Conservation (phyloP, 768 basidiomycete genomes). For the Pisolithus orientalis region DNA sequence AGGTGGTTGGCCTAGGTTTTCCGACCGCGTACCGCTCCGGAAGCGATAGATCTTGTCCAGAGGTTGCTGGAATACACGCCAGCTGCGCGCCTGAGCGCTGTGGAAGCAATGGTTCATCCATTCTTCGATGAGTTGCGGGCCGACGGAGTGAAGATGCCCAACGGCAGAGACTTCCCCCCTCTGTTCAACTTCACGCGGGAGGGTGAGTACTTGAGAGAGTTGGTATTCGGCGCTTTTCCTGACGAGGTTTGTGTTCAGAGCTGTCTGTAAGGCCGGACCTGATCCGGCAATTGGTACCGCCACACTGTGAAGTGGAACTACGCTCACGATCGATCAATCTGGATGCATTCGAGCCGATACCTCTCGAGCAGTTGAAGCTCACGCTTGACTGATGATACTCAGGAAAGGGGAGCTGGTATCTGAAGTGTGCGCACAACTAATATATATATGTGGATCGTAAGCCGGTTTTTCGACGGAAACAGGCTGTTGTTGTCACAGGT, state of each 20-base stretch:
- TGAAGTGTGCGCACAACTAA: slow-evolving; percentile 31
- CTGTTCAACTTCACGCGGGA: slow-evolving; percentile 96
- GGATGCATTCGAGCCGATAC: slow-evolving; percentile 94
- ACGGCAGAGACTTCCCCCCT: slow-evolving; percentile 91
- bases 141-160: slow-evolving; percentile 92
- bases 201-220: slow-evolving; percentile 47
- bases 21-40: slow-evolving; percentile 91
- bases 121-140: slow-evolving; percentile 96
- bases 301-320: slow-evolving; percentile 86
- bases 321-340: slow-evolving; percentile 79
- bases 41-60: slow-evolving; percentile 93
- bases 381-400: slow-evolving; percentile 69
- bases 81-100: slow-evolving; percentile 79
- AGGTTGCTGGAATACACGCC: slow-evolving; percentile 99
- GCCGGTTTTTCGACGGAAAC: slow-evolving; percentile 3
- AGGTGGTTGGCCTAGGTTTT: slow-evolving; percentile 63
- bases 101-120: slow-evolving; percentile 88
- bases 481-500: slow-evolving; percentile 10
- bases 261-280: slow-evolving; percentile 94
- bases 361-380: slow-evolving; percentile 91
- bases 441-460: slow-evolving; percentile 29
- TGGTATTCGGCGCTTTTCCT: slow-evolving; percentile 1
- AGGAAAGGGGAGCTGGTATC: slow-evolving; percentile 18
- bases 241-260: slow-evolving; percentile 44
- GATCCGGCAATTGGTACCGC: slow-evolving; percentile 85